Conservation (phyloP, 179 eudicot genomes). For the Corrigiola litoralis region DNA sequence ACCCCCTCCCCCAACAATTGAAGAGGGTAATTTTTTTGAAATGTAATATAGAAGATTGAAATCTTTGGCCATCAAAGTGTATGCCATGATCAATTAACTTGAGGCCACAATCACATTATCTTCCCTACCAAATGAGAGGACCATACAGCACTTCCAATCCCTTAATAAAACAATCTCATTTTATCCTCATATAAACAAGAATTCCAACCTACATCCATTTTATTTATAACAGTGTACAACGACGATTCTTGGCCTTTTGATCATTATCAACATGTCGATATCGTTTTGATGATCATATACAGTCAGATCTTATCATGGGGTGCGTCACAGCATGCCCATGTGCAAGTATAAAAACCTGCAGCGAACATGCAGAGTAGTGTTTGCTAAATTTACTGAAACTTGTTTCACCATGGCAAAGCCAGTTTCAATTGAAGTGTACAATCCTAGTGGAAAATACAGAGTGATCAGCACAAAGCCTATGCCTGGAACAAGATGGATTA, state of each 20-base stretch:
- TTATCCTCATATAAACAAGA: slow-evolving; percentile 20
- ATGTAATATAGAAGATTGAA: no score
- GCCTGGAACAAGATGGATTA: slow-evolving; percentile 98
- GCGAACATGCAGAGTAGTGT: slow-evolving; percentile 2
- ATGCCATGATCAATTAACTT: slow-evolving; percentile 6
- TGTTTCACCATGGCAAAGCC: slow-evolving; percentile 61
- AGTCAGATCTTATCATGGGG: slow-evolving; percentile 1
- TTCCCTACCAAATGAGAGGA: slow-evolving; percentile 35
- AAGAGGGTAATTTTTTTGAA: no score
- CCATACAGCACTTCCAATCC: slow-evolving; percentile 13
- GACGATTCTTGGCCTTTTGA: slow-evolving; percentile 17
- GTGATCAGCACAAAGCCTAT: slow-evolving; percentile 91
- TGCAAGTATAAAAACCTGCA: slow-evolving; percentile 10
- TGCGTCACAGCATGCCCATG: slow-evolving; percentile 10
- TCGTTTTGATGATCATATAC: background rate
- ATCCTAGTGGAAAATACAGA: slow-evolving; percentile 90
- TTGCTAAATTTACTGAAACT: slow-evolving; percentile 12
- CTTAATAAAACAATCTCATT: slow-evolving; percentile 13
- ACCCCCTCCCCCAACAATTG: no score
- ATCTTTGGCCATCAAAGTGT: background rate
- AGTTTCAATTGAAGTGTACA: slow-evolving; percentile 79
- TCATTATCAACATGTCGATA: background rate
- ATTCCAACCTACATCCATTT: slow-evolving; percentile 6
- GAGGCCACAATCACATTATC: slow-evolving; percentile 42
- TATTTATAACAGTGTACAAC: background rate